Conservation (phyloP, 2,329 filamentous ascomycete species). For the Claviceps sorghi region DNA sequence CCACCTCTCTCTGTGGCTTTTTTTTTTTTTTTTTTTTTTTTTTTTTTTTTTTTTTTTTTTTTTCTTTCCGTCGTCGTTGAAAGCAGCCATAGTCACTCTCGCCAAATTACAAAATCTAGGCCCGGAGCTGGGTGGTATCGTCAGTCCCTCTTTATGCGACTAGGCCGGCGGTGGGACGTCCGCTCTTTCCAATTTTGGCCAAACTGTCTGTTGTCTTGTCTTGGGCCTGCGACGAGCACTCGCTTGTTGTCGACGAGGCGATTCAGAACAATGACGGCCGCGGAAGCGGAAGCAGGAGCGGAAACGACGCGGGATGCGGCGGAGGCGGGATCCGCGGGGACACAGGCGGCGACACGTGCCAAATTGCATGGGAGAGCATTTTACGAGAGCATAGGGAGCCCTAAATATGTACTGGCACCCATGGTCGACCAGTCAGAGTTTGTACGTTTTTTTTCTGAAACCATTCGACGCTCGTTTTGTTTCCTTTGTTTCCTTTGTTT, state of each 20-base stretch:
- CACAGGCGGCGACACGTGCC: conserved; percentile 22
- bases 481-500: too few relatives aligned
- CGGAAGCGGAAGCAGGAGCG: conserved; percentile 8
- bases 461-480: too few relatives aligned
- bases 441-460: conserved; percentile 37
- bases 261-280: conserved; percentile 21
- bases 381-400: conserved; percentile 87
- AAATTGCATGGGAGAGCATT: conserved; percentile 79
- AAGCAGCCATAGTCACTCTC: neutral
- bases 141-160: conserved; percentile 2
- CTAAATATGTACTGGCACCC: conserved; percentile 79
- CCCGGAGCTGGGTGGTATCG: too few relatives aligned
- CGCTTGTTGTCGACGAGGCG: conserved; percentile 5
- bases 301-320: conserved; percentile 8
- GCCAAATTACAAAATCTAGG: neutral
- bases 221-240: neutral
- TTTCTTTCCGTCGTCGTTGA: too few relatives aligned
- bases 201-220: neutral
- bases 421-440: conserved; percentile 99
- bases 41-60: neutral
- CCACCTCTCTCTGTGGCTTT: neutral
- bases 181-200: neutral
- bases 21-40: neutral
- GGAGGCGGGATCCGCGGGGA: neutral
- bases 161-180: neutral